Base-by-base conservation (phyloP, 371 early-diverging fungal genomes). In the Fennellomyces sp. region DNA sequence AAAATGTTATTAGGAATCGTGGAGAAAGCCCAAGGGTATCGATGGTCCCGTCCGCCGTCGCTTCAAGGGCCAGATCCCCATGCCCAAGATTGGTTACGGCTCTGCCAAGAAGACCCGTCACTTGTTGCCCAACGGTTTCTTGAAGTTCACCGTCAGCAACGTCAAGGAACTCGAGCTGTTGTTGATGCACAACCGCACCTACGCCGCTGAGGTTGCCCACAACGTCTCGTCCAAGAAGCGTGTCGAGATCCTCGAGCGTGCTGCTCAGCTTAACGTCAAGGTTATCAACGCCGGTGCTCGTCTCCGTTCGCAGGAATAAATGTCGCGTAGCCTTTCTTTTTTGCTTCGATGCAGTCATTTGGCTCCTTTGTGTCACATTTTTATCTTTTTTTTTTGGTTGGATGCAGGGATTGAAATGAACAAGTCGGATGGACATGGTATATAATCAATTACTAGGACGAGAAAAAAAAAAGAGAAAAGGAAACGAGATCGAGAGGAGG, bases 11-110 rank as follows among this genome's bases (percentile, higher is more conserved):
- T 83, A 94, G 91, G 88, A 88, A 72, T 93, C 97, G 69, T 99
- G 99, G 99, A 93, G 99, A 86, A 97, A 96, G 86, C 99, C 99
- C 82, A 95, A 93, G 88, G 99, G 99, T 97, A 99, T 99, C 84
- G 99, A 99, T 82, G 96, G 94, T 90, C 88, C 95, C 73, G 97
- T 99, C 73, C 95, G 99, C 72, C 90, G 98, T 78, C 92, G 97
- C 69, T 95, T 99, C 91, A 94, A 93, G 88, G 99, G 99, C 69
- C 88, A 91, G 67, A 91, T 96, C 67, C 88, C 94, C 75, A 99
- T 99, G 98, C 99, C 99, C 85, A 96, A 95, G 88, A 99, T 98
- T 68, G 99, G 99, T 84, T 98, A 96, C 78, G 98, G 97, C 63
- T 94, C 96, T 73, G 95, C 94, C 92, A 89, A 91, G 81, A 88